phyloP scores from a whole-genome alignment of 371 early-diverging fungal genomes.

The Encephalitozoon cuniculi region DNA sequence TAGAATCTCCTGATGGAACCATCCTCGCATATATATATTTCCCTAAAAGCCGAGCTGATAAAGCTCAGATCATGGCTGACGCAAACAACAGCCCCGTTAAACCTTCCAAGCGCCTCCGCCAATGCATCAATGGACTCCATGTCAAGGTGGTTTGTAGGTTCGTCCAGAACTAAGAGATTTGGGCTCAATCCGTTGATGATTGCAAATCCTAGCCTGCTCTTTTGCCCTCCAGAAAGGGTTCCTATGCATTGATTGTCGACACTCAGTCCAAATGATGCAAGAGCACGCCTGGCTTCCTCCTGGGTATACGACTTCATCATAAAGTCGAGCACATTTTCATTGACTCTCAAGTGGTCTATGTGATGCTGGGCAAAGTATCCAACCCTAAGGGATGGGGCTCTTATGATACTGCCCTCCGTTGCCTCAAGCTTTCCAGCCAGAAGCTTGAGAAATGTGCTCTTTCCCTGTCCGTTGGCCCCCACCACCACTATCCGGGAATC shows the following conservation, averaged over 20 bases:
- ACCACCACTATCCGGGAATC: slow-evolving; percentile 71
- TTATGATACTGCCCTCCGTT: slow-evolving; percentile 67
- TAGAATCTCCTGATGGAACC: slow-evolving; percentile 19
- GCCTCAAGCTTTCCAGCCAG: slow-evolving; percentile 74
- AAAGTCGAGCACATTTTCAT: slow-evolving; percentile 76
- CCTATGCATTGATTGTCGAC: slow-evolving; percentile 52
- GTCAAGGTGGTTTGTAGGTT: slow-evolving; percentile 88
- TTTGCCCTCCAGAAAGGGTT: slow-evolving; percentile 84
- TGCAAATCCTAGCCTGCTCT: slow-evolving; percentile 84
- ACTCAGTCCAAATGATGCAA: slow-evolving; percentile 72
- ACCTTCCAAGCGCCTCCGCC: slow-evolving; percentile 82
- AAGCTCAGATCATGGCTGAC: slow-evolving; percentile 93
- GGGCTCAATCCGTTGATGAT: slow-evolving; percentile 76
- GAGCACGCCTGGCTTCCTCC: slow-evolving; percentile 70
- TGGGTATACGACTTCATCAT: slow-evolving; percentile 73
- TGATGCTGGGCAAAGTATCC: slow-evolving; percentile 93
- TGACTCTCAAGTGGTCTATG: slow-evolving; percentile 76
- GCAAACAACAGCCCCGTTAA: slow-evolving; percentile 84
- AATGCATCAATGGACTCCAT: slow-evolving; percentile 85
- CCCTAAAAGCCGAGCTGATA: slow-evolving; percentile 72
- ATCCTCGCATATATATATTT: slow-evolving; percentile 84
- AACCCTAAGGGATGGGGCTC: neutral
- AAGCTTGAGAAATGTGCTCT: slow-evolving; percentile 73
- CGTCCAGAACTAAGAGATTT: slow-evolving; percentile 87
- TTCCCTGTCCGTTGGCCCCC: slow-evolving; percentile 74